phyloP scores from a whole-genome alignment of 257 asterid species.

The Plectranthus barbatus region DNA sequence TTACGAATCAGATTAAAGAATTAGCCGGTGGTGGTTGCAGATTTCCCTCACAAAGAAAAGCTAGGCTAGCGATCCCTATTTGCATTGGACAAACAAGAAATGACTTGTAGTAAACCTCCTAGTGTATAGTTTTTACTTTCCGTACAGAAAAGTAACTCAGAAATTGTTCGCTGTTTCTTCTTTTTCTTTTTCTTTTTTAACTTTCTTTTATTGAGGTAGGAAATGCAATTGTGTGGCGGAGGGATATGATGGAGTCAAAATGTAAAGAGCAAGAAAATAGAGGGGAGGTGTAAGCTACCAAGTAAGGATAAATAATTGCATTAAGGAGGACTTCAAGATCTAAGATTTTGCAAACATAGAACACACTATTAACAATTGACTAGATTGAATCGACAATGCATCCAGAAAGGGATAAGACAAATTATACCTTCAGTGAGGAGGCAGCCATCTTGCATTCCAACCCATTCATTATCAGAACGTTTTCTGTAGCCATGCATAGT shows the following conservation, averaged over 20 bases:
- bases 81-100: not conserved
- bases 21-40: not conserved
- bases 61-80: not conserved
- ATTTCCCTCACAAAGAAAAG: not conserved
- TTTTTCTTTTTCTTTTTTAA: not conserved
- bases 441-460: slow-evolving; percentile 88
- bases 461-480: slow-evolving; percentile 53
- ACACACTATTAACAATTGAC: not conserved
- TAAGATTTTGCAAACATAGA: not conserved
- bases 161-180: not conserved
- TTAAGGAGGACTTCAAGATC: not conserved
- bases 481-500: slow-evolving; percentile 45
- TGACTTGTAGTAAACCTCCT: not conserved
- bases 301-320: not conserved
- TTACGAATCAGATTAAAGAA: not conserved
- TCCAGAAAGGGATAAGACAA: not conserved
- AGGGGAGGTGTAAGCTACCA: too few species aligned
- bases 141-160: not conserved
- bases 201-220: not conserved
- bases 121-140: not conserved
- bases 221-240: not conserved
- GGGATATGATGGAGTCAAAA: not conserved
- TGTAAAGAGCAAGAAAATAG: too few species aligned
- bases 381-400: not conserved
- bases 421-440: slow-evolving; percentile 64